Conservation (phyloP, 148 eudicot species). For the Camellia japonica region DNA sequence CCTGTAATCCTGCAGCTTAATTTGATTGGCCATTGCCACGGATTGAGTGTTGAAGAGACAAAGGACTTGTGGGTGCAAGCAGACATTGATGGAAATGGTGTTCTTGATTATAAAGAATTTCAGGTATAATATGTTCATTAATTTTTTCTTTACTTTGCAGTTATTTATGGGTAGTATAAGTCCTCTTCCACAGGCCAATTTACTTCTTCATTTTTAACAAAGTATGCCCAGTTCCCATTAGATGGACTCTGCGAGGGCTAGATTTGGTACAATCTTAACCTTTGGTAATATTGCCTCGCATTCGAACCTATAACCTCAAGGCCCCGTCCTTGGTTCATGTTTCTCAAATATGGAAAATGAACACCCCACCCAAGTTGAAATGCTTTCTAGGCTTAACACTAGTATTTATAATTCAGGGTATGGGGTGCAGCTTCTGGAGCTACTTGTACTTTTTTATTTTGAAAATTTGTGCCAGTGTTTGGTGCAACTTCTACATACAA, state of each 20-base stretch:
- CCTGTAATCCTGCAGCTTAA: conserved; percentile 56
- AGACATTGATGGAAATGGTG: conserved; percentile 87
- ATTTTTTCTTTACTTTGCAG: not conserved
- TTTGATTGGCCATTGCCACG: conserved; percentile 67
- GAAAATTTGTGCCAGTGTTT: no score
- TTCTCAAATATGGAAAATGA: not conserved
- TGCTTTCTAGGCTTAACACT: not conserved
- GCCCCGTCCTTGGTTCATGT: not conserved
- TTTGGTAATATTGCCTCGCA: no score
- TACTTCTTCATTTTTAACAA: not conserved
- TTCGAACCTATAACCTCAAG: no score
- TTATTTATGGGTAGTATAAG: not conserved
- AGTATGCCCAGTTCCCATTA: no score
- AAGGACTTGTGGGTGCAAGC: conserved; percentile 94
- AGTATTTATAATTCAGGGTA: not conserved
- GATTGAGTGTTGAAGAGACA: conserved; percentile 72
- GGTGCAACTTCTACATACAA: no score
- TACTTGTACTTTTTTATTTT: no score
- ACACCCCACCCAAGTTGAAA: not conserved
- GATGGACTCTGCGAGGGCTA: no score
- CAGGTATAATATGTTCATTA: conserved; percentile 44
- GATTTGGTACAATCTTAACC: no score
- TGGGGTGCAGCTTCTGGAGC: not conserved
- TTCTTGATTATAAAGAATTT: conserved; percentile 76
- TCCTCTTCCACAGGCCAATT: not conserved